phyloP scores from a whole-genome alignment of 768 basidiomycete species.

The Lactifluus piperatus region DNA sequence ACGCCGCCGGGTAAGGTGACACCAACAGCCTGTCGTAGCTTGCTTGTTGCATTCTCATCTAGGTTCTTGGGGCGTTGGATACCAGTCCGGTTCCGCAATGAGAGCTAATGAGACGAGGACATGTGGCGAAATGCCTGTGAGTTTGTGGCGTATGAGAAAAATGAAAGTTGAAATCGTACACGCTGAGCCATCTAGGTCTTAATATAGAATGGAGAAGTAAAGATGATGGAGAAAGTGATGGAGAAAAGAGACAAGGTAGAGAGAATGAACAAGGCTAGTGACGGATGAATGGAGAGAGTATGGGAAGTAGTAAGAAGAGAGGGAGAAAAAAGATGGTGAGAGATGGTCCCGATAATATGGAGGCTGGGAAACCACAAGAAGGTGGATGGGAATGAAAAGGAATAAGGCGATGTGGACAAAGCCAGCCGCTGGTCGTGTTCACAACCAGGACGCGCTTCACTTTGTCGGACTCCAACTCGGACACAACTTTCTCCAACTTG shows the following conservation, averaged over 20 bases:
- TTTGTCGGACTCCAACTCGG: background rate
- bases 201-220: slow-evolving; percentile 10
- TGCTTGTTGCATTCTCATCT: slow-evolving; percentile 71
- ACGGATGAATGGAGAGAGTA: slow-evolving; percentile 4
- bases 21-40: slow-evolving; percentile 54
- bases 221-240: slow-evolving; percentile 9
- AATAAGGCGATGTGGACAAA: slow-evolving; percentile 10
- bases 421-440: slow-evolving; percentile 21
- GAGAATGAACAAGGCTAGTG: slow-evolving; percentile 7
- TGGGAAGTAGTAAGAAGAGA: background rate
- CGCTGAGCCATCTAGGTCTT: slow-evolving; percentile 20
- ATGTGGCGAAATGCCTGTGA: slow-evolving; percentile 10
- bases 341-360: slow-evolving; percentile 11
- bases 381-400: slow-evolving; percentile 1
- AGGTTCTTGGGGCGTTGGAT: slow-evolving; percentile 56
- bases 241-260: slow-evolving; percentile 11
- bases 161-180: slow-evolving; percentile 4
- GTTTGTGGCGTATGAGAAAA: slow-evolving; percentile 13
- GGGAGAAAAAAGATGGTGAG: background rate
- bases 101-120: slow-evolving; percentile 35
- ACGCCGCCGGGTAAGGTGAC: slow-evolving; percentile 37
- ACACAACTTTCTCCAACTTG: slow-evolving; percentile 15
- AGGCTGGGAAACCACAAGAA: slow-evolving; percentile 3
- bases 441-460: background rate
- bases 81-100: slow-evolving; percentile 55